A percentile compares a stretch with the other conserved stretches of the same genome.
Evolutionary conservation across 2,329 filamentous ascomycete genomes (phyloP).

Genomic region (Didymellaceae sp.): DNA sequence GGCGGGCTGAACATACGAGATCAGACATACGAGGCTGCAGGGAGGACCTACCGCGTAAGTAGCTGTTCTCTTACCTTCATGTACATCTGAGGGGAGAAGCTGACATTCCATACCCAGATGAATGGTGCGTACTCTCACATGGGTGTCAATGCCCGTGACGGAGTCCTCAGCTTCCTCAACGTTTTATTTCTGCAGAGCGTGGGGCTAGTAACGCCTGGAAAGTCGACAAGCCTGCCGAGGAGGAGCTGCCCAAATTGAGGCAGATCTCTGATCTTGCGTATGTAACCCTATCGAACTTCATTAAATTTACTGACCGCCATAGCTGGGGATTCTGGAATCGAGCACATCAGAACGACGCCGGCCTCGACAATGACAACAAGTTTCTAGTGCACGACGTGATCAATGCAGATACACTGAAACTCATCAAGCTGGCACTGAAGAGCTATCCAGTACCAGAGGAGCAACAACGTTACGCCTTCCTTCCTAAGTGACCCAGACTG

Average conservation of each 20-base stretch:
- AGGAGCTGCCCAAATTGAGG: constrained; percentile 3
- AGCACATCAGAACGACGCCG: not conserved
- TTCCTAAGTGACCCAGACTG: constrained; percentile 9
- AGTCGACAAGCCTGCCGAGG: not conserved
- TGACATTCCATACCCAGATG: not conserved
- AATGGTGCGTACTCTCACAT: constrained; percentile 3
- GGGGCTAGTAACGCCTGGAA: not conserved
- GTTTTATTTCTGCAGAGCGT: constrained; percentile 2
- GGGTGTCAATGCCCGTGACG: constrained; percentile 9
- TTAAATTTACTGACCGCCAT: not conserved
- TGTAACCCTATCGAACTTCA: not conserved
- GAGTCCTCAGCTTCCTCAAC: constrained; percentile 5
- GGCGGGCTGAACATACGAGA: not conserved
- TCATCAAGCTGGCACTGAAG: constrained; percentile 2
- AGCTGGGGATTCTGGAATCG: constrained; percentile 14
- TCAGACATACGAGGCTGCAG: constrained; percentile 1
- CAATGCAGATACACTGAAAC: not conserved
- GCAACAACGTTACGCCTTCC: not conserved
- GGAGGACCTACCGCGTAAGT: not conserved
- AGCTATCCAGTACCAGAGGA: not conserved
- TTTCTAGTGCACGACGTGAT: constrained; percentile 4
- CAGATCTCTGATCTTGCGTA: constrained; percentile 9
- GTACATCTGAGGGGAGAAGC: no score
- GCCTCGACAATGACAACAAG: constrained; percentile 4
- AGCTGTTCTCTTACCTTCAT: no score